Percentiles rank a stretch among this genome's conserved stretches.
These are phyloP conservation scores for Plasmodium fragile DNA, from an alignment of 169 alveolate genomes.

Conservation along the genomic window DNA sequence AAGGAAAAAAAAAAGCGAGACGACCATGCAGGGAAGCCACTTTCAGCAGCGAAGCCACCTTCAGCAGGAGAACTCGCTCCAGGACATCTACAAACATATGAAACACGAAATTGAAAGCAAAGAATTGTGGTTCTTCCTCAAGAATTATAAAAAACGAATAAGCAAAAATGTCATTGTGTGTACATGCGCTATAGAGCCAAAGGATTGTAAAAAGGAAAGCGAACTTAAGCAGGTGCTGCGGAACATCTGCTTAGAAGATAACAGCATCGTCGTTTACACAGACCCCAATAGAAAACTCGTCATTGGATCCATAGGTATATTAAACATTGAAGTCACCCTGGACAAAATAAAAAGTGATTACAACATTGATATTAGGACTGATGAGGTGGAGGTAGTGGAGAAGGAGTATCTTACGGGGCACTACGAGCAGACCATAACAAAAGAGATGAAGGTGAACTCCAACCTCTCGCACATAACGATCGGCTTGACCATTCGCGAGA, in stretches of 20 bases:
- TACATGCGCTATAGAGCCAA: constrained; percentile 72
- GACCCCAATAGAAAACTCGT: constrained; percentile 41
- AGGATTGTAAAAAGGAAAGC: constrained; percentile 57
- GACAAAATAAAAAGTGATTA: constrained; percentile 69
- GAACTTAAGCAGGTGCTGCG: constrained; percentile 52
- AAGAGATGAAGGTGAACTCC: constrained; percentile 61
- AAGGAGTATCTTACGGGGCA: constrained; percentile 60
- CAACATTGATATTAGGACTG: constrained; percentile 52
- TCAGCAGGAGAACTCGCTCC: not conserved
- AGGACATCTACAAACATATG: constrained; percentile 30
- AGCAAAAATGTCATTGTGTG: constrained; percentile 60
- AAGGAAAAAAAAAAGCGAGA: not conserved
- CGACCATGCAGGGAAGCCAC: not conserved
- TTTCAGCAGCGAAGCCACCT: not conserved
- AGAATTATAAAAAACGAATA: constrained; percentile 57
- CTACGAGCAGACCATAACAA: constrained; percentile 41
- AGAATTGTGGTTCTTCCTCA: constrained; percentile 63
- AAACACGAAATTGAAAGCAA: constrained; percentile 33
- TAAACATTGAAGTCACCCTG: constrained; percentile 71
- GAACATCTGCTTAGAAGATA: constrained; percentile 72
- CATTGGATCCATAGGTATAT: constrained; percentile 73
- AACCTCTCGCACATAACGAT: constrained; percentile 18
- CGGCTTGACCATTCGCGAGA: constrained; percentile 57
- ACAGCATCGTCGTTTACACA: constrained; percentile 36
- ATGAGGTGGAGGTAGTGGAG: constrained; percentile 45